phyloP scores from a whole-genome alignment of 2,329 filamentous ascomycete species.

The Neonectria neomacrospora region DNA sequence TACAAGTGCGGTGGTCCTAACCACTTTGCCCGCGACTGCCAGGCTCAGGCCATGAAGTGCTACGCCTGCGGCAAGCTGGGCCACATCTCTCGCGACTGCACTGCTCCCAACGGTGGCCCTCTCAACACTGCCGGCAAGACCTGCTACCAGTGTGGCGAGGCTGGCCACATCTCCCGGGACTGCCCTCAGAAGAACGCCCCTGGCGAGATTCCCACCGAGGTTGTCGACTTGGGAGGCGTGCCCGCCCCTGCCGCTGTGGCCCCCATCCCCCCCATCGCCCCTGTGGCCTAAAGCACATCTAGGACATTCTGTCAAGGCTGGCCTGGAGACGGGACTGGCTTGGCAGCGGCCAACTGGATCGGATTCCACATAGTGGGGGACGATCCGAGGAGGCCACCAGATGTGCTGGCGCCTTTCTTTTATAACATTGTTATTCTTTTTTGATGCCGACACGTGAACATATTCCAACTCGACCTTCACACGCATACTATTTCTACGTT shows the following conservation, averaged over 20 bases:
- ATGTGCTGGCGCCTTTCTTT: conserved; percentile 38
- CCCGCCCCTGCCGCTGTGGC: conserved; percentile 59
- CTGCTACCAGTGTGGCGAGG: conserved; percentile 96
- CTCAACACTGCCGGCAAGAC: conserved; percentile 97
- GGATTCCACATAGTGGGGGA: conserved; percentile 15
- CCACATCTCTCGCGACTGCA: conserved; percentile 94
- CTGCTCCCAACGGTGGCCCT: conserved; percentile 93
- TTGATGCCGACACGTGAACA: conserved; percentile 47
- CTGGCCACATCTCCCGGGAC: conserved; percentile 95
- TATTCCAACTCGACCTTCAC: conserved; percentile 37
- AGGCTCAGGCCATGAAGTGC: conserved; percentile 98
- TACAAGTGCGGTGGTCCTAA: conserved; percentile 88
- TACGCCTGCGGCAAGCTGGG: conserved; percentile 96
- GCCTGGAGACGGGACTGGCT: conserved; percentile 16
- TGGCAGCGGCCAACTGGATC: conserved; percentile 28
- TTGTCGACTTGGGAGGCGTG: conserved; percentile 57
- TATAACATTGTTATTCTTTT: conserved; percentile 34
- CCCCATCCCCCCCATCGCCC: conserved; percentile 55
- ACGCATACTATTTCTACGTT: conserved; percentile 45
- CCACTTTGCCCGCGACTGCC: conserved; percentile 98
- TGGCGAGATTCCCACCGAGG: conserved; percentile 60
- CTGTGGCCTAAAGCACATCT: conserved; percentile 50
- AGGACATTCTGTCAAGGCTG: conserved; percentile 28
- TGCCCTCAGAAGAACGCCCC: conserved; percentile 79
- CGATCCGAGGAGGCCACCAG: conserved; percentile 24